A percentile compares a stretch with the other conserved stretches of the same genome.
Conservation (phyloP, 2,329 filamentous ascomycete species). For the Pyricularia grisea region DNA sequence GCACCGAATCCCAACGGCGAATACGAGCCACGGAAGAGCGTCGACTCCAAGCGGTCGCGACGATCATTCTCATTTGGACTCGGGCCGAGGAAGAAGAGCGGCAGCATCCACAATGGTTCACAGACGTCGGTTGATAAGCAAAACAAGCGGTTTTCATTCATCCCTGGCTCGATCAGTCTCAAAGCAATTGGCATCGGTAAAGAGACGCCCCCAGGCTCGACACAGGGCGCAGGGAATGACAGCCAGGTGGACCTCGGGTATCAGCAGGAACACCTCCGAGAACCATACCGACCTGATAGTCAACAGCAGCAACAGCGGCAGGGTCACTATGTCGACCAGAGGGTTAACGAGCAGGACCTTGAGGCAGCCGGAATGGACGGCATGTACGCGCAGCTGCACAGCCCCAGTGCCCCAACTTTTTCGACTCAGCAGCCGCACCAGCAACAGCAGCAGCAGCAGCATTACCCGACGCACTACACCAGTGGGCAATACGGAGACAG, state of each 20-base stretch:
- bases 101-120: slow-evolving; percentile 47
- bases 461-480: slow-evolving; percentile 20
- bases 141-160: slow-evolving; percentile 58
- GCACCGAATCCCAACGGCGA: not conserved
- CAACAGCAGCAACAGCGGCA: not conserved
- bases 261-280: slow-evolving; percentile 33
- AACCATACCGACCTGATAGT: slow-evolving; percentile 18
- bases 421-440: slow-evolving; percentile 11
- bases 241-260: slow-evolving; percentile 45
- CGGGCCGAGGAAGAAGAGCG: slow-evolving; percentile 57
- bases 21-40: slow-evolving; percentile 15
- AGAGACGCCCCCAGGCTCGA: slow-evolving; percentile 34
- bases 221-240: slow-evolving; percentile 24
- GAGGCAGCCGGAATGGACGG: slow-evolving; percentile 19
- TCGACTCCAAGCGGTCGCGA: slow-evolving; percentile 53
- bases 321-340: slow-evolving; percentile 23
- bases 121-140: slow-evolving; percentile 48
- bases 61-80: slow-evolving; percentile 63
- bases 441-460: slow-evolving; percentile 20
- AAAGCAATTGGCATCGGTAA: slow-evolving; percentile 54
- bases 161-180: slow-evolving; percentile 54
- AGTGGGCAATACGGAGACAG: slow-evolving; percentile 27
- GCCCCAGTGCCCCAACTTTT: slow-evolving; percentile 18
- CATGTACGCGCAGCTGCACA: slow-evolving; percentile 22
- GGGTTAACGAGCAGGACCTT: slow-evolving; percentile 13